Evolutionary conservation across 2,329 filamentous ascomycete genomes (phyloP), one percentile per base, ranked within the genome.

Genomic region (Sphaerulina musiva): DNA sequence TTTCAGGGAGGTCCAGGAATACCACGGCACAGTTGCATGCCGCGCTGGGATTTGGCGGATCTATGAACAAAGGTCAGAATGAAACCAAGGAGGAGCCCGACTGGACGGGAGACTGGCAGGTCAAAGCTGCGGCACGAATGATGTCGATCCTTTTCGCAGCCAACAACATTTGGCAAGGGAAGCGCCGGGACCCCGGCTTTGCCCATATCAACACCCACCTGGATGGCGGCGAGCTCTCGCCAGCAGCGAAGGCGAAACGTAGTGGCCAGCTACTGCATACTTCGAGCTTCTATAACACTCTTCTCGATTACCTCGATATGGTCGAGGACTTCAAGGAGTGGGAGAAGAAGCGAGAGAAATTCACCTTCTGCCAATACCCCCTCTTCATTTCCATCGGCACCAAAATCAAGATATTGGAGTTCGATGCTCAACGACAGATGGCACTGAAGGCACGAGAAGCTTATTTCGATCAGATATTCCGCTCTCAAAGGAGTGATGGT

Each of bases 381-480:
- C 95, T 95, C 65, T 84, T 95, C 62, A 77, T 96, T 40, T 95
- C 89, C 58, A 90, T 96, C 60, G 91, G 89, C 76, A 86, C 90
- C 29, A 96, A 96, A 71, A 95, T 93, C 55, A 86, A 86, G 60
- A 92, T 95, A 45, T 76, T 95, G 63, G 89, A 95, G 66, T 82
- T 95, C 64, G 91, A 96, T 70, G 88, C 89, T 6, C 82, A 85
- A 58, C 81, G 90, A 6, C 89, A 95, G 70, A 95, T 95, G 90
- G 85, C 89, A 65, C 83, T 82, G 59, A 92, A 89, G 69, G 90
- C 90, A 8, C 80, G 90, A 47, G 88, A 95, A 66, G 89, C 90
- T 2, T 95, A 95, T 69, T 95, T 95, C 66, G 86, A 91, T 68
- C 92, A 86, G 66, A 90, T 96, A 61, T 79, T 95, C 71, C 87